phyloP scores from a whole-genome alignment of 2,329 filamentous ascomycete species.

The Colletotrichum brevisporum region DNA sequence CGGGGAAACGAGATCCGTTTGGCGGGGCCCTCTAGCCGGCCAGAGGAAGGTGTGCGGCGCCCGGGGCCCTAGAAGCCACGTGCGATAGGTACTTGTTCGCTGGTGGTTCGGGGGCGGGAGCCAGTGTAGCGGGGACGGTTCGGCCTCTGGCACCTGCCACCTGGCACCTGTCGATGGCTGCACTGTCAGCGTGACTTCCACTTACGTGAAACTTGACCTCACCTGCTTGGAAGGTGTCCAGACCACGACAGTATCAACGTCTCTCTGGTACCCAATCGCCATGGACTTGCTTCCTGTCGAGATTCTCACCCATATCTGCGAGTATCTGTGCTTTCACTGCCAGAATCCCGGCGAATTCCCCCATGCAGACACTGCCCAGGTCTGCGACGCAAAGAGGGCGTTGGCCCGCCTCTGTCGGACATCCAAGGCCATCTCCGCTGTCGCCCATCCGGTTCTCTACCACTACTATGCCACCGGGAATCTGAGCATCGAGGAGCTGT shows the following conservation, averaged over 20 bases:
- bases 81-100: background rate
- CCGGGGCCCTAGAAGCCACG: background rate
- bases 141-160: background rate
- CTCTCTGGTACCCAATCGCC: background rate
- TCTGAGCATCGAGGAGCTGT: background rate
- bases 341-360: background rate
- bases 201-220: too few relatives aligned
- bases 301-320: background rate
- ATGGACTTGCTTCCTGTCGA: background rate
- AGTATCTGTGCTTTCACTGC: background rate
- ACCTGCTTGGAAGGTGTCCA: too few relatives aligned
- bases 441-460: background rate
- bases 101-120: too few relatives aligned
- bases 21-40: background rate
- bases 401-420: conserved; percentile 8
- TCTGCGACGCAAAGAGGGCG: background rate
- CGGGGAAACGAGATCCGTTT: background rate
- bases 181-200: too few relatives aligned
- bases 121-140: too few relatives aligned
- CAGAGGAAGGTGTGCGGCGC: background rate
- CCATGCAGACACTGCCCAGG: background rate
- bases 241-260: too few relatives aligned
- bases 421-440: background rate
- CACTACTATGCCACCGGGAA: conserved; percentile 7
- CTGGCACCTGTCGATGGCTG: too few relatives aligned